phyloP scores from a whole-genome alignment of 2,329 filamentous ascomycete genomes.

The Calycina herbarum region DNA sequence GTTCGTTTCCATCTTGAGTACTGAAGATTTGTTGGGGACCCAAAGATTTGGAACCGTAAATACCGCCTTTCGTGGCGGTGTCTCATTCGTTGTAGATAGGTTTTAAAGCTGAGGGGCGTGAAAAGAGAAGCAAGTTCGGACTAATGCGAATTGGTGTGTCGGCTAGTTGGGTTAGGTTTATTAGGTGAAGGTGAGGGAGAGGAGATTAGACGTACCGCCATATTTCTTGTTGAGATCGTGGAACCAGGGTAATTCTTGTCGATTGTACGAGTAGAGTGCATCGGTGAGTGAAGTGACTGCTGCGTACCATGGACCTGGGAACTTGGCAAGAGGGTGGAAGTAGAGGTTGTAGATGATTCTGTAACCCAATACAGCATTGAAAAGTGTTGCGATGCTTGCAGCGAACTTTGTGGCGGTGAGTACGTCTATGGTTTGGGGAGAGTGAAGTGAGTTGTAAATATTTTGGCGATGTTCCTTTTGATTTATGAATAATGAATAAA shows the following conservation, averaged over 20 bases:
- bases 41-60: neutral
- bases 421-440: no score
- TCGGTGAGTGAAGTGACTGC: neutral
- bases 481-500: no score
- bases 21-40: neutral
- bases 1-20: neutral
- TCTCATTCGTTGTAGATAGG: neutral
- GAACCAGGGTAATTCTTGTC: neutral
- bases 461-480: no score
- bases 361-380: neutral
- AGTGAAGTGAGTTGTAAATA: no score
- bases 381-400: neutral
- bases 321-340: constrained; percentile 4
- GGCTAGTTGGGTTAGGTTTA: neutral
- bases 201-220: neutral
- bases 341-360: constrained; percentile 6
- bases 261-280: neutral
- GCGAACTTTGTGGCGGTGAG: no score
- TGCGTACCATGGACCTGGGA: neutral
- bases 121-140: neutral
- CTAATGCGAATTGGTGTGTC: neutral
- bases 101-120: neutral
- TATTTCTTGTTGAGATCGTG: neutral
- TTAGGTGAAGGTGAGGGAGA: neutral
- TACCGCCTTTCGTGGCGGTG: neutral